These are phyloP conservation scores for Tranzscheliella williamsii DNA, from an alignment of 1,284 basidiomycete genomes.

Conservation along the genomic window DNA sequence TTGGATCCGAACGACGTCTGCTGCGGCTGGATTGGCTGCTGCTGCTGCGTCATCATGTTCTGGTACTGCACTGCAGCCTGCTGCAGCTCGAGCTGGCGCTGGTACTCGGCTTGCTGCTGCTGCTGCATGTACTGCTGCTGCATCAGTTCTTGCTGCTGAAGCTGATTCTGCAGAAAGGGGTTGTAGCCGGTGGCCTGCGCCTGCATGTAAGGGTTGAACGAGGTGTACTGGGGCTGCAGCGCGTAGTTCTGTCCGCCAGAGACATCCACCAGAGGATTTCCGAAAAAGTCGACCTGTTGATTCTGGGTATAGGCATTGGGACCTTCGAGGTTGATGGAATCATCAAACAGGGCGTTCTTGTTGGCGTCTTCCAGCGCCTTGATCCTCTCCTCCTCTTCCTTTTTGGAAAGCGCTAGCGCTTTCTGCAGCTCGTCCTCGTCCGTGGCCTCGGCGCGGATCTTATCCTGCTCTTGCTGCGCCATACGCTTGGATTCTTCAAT, in stretches of 20 bases:
- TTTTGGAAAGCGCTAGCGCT: conserved; percentile 80
- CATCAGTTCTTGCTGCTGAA: conserved; percentile 75
- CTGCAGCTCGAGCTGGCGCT: conserved; percentile 61
- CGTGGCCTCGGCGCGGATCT: conserved; percentile 48
- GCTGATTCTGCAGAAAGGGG: conserved; percentile 63
- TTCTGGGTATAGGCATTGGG: conserved; percentile 50
- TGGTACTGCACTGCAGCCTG: conserved; percentile 62
- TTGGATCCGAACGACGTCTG: conserved; percentile 77
- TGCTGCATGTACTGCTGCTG: conserved; percentile 58
- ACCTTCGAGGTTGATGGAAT: conserved; percentile 54
- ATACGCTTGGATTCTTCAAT: conserved; percentile 64
- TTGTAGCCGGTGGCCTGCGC: conserved; percentile 63
- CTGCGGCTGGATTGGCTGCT: conserved; percentile 63
- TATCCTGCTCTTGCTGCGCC: conserved; percentile 54
- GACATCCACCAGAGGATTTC: conserved; percentile 48
- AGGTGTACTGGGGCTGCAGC: conserved; percentile 65
- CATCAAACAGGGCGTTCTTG: conserved; percentile 80
- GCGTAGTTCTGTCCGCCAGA: conserved; percentile 49
- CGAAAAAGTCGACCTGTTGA: conserved; percentile 54
- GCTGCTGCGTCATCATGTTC: conserved; percentile 58
- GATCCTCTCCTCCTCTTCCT: conserved; percentile 67
- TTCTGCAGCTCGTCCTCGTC: conserved; percentile 75
- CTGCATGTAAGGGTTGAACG: conserved; percentile 65
- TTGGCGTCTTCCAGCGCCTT: conserved; percentile 72
- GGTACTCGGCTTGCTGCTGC: conserved; percentile 58